Evolutionary conservation across 208 protist genomes (phyloP), one percentile per base, ranked within the genome.

Genomic region (Acanthamoeba culbertsoni): DNA sequence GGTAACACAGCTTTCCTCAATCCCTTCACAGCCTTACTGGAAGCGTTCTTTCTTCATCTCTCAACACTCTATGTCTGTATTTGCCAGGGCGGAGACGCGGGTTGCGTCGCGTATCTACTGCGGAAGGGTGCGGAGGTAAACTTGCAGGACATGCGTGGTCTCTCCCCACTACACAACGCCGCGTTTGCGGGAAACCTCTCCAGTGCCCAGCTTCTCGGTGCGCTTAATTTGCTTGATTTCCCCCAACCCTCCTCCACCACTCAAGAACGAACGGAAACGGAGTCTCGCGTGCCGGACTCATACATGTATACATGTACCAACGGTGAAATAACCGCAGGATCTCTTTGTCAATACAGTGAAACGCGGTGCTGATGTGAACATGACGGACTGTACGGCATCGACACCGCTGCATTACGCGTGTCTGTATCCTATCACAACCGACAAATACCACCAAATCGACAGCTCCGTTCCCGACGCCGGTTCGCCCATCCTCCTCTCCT

Each of bases 381-480:
- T 86, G 26, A 14, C n/a, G 7, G 75, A 86, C 75, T 43, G 45
- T 14, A 86, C 75, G 12, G 45, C 14, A 2, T 86, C 75, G 5
- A 59, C 75, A n/a, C 75, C 75, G 40, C 46, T 86, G 40, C 75
- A 86, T 43, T 86, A 86, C 40, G 75, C 75, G n/a, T 86, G 75
- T 31, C 33, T 86, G 16, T 86, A 59, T 23, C 63, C 63, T 4
- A 43, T 75, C 63, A 75, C 63, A 6, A 37, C 35, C 33, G 63
- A 75, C 63, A 75, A 75, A 35, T 75, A 42, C 31, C 63, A 75
- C 37, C 63, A 75, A 23, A 75, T 75, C 37, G 63, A 75, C 37
- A 75, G 4, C 63, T 40, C 8, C 35, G 43, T 75, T 23, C 63
- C 63, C 37, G 63, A 75, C 8, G 63, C 63, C 23, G 63, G 63